phyloP scores from a whole-genome alignment of 805 yeast species.

The Nakazawaea sp. region DNA sequence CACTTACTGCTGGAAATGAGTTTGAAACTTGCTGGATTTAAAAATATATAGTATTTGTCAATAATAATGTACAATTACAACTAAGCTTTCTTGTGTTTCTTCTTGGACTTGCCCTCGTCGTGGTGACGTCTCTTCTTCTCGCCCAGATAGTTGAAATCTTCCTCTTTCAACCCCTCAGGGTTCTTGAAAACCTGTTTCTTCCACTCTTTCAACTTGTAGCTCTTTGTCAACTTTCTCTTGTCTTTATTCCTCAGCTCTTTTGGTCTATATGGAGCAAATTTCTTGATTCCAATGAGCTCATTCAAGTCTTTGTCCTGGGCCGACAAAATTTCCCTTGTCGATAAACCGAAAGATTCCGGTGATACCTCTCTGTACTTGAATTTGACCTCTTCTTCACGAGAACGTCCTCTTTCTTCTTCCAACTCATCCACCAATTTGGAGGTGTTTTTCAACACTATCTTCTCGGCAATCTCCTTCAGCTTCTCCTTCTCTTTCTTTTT shows the following conservation, averaged over 20 bases:
- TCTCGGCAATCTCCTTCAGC: conserved; percentile 62
- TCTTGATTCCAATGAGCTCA: conserved; percentile 80
- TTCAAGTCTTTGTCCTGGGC: conserved; percentile 88
- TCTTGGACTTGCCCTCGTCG: conserved; percentile 15
- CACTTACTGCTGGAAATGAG: background rate
- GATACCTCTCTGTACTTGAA: conserved; percentile 93
- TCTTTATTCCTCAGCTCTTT: conserved; percentile 68
- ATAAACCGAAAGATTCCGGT: conserved; percentile 86
- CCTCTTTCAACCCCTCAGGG: conserved; percentile 40
- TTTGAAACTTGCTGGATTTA: no score
- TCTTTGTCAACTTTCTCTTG: conserved; percentile 76
- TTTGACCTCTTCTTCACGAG: conserved; percentile 37
- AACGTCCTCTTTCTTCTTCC: conserved; percentile 54
- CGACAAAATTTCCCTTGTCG: conserved; percentile 77
- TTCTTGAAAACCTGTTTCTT: conserved; percentile 70
- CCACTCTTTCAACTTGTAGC: conserved; percentile 83
- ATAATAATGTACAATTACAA: no score
- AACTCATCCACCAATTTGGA: conserved; percentile 62
- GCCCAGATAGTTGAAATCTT: conserved; percentile 25
- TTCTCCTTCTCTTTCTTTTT: conserved; percentile 57
- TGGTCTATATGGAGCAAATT: conserved; percentile 88
- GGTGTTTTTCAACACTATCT: conserved; percentile 70
- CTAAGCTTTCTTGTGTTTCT: conserved; percentile 9
- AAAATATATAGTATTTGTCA: no score
- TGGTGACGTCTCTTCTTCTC: conserved; percentile 20